A percentile compares a stretch with the other conserved stretches of the same genome.
These are phyloP conservation scores for Chlorophyllum brunneum DNA, from an alignment of 768 basidiomycete genomes.

Conservation along the genomic window DNA sequence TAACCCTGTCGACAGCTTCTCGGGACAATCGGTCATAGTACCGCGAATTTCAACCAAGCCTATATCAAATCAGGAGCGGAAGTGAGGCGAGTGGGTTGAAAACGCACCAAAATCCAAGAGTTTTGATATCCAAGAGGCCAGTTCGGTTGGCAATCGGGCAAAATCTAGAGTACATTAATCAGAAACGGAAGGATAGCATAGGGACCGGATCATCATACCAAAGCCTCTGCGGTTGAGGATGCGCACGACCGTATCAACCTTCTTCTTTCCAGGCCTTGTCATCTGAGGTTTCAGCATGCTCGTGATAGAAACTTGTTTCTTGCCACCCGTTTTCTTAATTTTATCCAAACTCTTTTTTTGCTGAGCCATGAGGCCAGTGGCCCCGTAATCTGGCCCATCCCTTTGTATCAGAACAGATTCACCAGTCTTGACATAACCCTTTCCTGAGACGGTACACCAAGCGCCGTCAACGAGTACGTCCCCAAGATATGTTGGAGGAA, in stretches of 20 bases:
- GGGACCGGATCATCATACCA: conserved; percentile 38
- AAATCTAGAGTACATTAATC: conserved; percentile 48
- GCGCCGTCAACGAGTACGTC: conserved; percentile 68
- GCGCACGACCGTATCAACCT: conserved; percentile 60
- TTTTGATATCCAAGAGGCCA: conserved; percentile 69
- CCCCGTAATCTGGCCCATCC: conserved; percentile 38
- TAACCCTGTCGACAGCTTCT: conserved; percentile 65
- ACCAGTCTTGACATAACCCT: conserved; percentile 61
- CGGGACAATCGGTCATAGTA: conserved; percentile 77
- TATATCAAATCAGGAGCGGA: conserved; percentile 19
- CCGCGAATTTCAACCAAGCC: conserved; percentile 66
- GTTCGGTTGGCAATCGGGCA: conserved; percentile 68
- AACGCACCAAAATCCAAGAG: conserved; percentile 65
- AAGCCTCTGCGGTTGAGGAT: conserved; percentile 61
- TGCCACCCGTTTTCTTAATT: conserved; percentile 38
- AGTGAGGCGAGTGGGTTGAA: neutral
- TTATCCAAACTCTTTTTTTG: conserved; percentile 19
- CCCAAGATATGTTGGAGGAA: conserved; percentile 53
- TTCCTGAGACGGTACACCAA: conserved; percentile 76
- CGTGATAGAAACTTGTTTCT: conserved; percentile 64
- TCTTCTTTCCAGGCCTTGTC: conserved; percentile 50
- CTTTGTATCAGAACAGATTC: conserved; percentile 59
- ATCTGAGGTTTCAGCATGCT: conserved; percentile 63
- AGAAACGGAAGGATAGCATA: neutral
- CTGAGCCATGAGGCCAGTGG: conserved; percentile 22